phyloP scores from a whole-genome alignment of 2,329 filamentous ascomycete genomes.

The Penicillium sclerotiorum region DNA sequence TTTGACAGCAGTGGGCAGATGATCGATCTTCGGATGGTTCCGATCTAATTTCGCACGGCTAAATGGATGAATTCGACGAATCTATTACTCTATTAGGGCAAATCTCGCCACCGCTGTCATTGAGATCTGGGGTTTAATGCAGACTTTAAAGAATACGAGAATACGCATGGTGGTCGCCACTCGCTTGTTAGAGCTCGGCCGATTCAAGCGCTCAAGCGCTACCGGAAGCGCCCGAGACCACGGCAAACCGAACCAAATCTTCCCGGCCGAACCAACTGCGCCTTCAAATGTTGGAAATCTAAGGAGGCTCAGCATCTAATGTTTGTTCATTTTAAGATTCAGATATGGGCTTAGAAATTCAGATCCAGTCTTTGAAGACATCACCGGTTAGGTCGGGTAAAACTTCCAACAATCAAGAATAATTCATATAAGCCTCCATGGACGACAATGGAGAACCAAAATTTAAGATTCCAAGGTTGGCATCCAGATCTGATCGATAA shows the following conservation, averaged over 20 bases:
- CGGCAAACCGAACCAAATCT: conserved; percentile 11
- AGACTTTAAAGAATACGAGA: too few relatives aligned
- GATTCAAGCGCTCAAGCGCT: neutral
- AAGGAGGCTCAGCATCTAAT: conserved; percentile 11
- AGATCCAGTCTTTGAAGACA: neutral
- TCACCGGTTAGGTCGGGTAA: neutral
- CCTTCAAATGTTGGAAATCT: neutral
- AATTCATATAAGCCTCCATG: neutral
- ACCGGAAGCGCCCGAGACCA: conserved; percentile 7
- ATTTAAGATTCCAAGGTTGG: neutral
- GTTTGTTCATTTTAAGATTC: too few relatives aligned
- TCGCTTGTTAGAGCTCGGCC: conserved; percentile 2
- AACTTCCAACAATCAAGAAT: neutral
- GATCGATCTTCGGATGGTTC: neutral
- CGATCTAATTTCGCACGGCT: neutral
- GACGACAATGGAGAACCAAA: neutral
- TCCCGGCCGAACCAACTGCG: conserved; percentile 6
- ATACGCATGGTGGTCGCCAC: too few relatives aligned
- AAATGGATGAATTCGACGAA: neutral
- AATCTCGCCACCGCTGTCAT: neutral
- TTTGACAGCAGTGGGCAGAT: neutral
- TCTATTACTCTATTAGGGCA: neutral
- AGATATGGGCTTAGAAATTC: neutral
- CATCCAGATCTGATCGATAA: neutral
- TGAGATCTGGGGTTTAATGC: neutral